These are phyloP conservation scores for Jaenimonas drosophilae DNA, from an alignment of 208 protist species.

Conservation along the genomic window DNA sequence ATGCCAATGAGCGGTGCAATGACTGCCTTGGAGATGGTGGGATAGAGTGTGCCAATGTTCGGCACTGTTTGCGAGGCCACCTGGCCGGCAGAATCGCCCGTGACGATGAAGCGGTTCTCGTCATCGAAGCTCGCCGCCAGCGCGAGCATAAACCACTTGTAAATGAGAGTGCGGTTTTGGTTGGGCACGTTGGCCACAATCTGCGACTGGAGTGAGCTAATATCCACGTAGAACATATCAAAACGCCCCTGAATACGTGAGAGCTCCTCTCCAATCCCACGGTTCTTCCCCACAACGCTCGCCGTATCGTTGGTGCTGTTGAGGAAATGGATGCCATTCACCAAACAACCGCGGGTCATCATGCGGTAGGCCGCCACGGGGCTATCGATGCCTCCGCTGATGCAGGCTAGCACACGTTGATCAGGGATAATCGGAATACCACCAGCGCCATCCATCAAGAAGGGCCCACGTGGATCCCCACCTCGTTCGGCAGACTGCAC, in stretches of 20 bases:
- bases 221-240: conserved; percentile 77
- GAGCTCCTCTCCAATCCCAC: conserved; percentile 48
- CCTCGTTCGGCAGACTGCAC: conserved; percentile 1
- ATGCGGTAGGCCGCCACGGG: conserved; percentile 81
- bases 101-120: conserved; percentile 48
- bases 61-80: conserved; percentile 78
- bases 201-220: conserved; percentile 69
- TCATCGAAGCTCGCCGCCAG: conserved; percentile 51
- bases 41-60: conserved; percentile 76
- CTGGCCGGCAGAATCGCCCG: conserved; percentile 69
- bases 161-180: conserved; percentile 74
- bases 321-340: conserved; percentile 68
- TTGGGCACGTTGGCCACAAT: conserved; percentile 73
- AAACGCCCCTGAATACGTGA: conserved; percentile 59
- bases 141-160: conserved; percentile 83
- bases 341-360: conserved; percentile 73
- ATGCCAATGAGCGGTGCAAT: conserved; percentile 58
- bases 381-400: conserved; percentile 81
- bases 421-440: conserved; percentile 56
- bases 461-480: conserved; percentile 48
- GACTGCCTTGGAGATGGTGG: conserved; percentile 46
- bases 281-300: conserved; percentile 68
- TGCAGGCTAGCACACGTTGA: conserved; percentile 44
- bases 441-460: conserved; percentile 45
- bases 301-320: conserved; percentile 81